Evolutionary conservation across 495 filamentous ascomycete genomes (phyloP).

Genomic region (Cairneyella variabilis): DNA sequence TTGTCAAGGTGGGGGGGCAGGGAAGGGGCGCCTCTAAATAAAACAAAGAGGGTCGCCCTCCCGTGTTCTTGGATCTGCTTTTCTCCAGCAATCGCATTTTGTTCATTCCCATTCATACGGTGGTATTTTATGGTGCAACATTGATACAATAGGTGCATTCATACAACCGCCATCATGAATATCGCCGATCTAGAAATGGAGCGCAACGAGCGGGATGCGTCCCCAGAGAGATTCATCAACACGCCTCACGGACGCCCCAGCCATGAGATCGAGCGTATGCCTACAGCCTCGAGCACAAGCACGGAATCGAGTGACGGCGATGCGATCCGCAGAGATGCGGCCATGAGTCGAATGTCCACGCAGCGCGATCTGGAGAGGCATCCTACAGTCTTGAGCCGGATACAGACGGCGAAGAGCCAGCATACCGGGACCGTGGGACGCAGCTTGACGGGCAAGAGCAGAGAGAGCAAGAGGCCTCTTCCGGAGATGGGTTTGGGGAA

Average conservation of each 20-base stretch:
- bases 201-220: slow-evolving; percentile 38
- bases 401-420: slow-evolving; percentile 70
- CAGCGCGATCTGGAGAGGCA: slow-evolving; percentile 66
- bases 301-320: slow-evolving; percentile 34
- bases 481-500: slow-evolving; percentile 69
- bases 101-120: too few species aligned
- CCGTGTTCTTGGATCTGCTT: too few species aligned
- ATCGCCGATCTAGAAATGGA: slow-evolving; percentile 49
- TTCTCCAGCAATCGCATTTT: background rate
- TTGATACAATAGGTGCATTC: too few species aligned
- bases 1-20: too few species aligned
- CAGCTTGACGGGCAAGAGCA: slow-evolving; percentile 37
- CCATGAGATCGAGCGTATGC: slow-evolving; percentile 43
- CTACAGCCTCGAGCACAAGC: slow-evolving; percentile 46
- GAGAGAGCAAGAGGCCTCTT: slow-evolving; percentile 51
- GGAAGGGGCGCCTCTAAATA: too few species aligned
- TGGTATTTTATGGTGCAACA: background rate
- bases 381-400: slow-evolving; percentile 70
- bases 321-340: slow-evolving; percentile 16
- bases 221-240: slow-evolving; percentile 17
- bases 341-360: slow-evolving; percentile 36
- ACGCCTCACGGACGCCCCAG: slow-evolving; percentile 13
- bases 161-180: slow-evolving; percentile 31
- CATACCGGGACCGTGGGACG: slow-evolving; percentile 73
- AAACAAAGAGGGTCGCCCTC: too few species aligned